Conservation (phyloP, 495 filamentous ascomycete genomes). For the Penicillium taxi region DNA sequence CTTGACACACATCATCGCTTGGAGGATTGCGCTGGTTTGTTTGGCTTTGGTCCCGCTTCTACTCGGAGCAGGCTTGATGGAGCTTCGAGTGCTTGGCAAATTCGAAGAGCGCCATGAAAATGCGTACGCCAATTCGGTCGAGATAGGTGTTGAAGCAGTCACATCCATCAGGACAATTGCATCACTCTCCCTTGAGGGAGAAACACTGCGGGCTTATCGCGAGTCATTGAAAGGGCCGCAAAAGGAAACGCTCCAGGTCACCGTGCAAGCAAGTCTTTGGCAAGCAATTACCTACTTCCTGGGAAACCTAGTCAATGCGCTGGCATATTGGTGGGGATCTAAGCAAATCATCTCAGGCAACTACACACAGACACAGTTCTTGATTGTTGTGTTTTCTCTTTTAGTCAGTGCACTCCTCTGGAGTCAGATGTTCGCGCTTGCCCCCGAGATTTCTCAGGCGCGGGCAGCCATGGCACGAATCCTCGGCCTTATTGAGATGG, state of each 20-base stretch:
- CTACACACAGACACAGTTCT: conserved; percentile 53
- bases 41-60: conserved; percentile 36
- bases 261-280: conserved; percentile 42
- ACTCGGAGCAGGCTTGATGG: conserved; percentile 43
- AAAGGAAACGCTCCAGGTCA: conserved; percentile 42
- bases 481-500: conserved; percentile 42
- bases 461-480: conserved; percentile 37
- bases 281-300: conserved; percentile 48
- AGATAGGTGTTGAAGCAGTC: conserved; percentile 45
- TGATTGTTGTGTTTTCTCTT: conserved; percentile 49
- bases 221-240: conserved; percentile 33
- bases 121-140: conserved; percentile 42
- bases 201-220: conserved; percentile 31
- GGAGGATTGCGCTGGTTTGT: conserved; percentile 36
- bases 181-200: conserved; percentile 41
- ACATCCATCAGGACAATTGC: conserved; percentile 48
- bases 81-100: conserved; percentile 41
- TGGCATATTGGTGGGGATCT: conserved; percentile 66
- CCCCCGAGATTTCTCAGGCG: conserved; percentile 53
- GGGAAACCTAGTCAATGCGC: conserved; percentile 49
- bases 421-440: conserved; percentile 60
- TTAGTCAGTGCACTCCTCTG: conserved; percentile 47
- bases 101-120: conserved; percentile 54
- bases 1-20: conserved; percentile 37
- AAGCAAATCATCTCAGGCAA: conserved; percentile 49